These are phyloP conservation scores for Cymbopogon citratus DNA, from an alignment of 176 grass and related monocot genomes.

Conservation along the genomic window DNA sequence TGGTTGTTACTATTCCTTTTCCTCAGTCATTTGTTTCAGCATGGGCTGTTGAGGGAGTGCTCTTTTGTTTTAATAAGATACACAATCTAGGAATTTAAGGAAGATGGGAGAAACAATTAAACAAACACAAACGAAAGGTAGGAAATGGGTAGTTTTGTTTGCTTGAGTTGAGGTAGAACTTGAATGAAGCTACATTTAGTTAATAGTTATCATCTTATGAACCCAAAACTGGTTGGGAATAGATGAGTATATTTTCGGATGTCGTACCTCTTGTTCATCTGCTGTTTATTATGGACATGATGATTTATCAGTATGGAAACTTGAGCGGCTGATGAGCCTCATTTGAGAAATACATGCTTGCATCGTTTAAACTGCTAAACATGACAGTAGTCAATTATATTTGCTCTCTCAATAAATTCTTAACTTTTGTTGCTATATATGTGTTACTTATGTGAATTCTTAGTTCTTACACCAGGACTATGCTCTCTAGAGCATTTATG, in stretches of 20 bases:
- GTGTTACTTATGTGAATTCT: background rate
- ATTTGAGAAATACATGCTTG: background rate
- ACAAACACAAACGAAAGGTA: conserved; percentile 16
- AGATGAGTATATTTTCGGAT: background rate
- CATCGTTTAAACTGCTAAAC: background rate
- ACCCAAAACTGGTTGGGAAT: background rate
- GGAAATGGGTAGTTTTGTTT: background rate
- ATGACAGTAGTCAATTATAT: background rate
- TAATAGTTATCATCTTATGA: background rate
- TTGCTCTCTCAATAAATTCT: background rate
- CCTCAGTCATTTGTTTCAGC: background rate
- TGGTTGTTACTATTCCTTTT: background rate
- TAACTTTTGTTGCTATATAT: background rate
- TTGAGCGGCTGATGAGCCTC: background rate
- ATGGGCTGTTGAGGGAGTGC: background rate
- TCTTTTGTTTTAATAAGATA: background rate
- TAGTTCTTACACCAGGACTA: background rate
- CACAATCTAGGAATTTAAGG: background rate
- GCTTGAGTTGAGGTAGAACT: background rate
- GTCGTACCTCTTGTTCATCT: background rate
- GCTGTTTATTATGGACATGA: background rate
- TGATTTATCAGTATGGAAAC: background rate
- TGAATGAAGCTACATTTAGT: background rate
- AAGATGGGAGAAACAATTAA: conserved; percentile 24
- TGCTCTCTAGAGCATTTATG: background rate